Base-by-base conservation (phyloP, 306 rosid genomes). In the Psophocarpus tetragonolobus region DNA sequence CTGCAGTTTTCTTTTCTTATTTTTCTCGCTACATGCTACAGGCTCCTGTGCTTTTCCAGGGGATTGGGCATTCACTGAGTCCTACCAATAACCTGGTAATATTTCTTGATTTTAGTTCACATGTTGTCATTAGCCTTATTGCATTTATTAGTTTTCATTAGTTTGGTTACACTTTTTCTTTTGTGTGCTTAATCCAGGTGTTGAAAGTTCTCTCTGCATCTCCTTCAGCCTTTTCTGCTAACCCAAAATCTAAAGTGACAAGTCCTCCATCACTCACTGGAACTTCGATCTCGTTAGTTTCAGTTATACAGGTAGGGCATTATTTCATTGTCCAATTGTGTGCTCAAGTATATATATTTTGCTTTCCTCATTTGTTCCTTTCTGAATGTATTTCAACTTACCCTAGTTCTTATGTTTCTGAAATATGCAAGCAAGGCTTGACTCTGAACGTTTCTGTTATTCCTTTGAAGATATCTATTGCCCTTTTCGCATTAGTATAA, bases 41-140 rank as follows among this genome's bases (percentile, higher is more conserved):
- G 99, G 99, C 97, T 79, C 99, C 99, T 27, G 91, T 92, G 38
- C 97, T 95, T 82, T 95, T 95, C 80, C 93, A 91, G 70, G 99
- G 99, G 75, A 87, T 95, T 81, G 97, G 91, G 73, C 99, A 95
- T 79, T 87, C 97, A 11, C 66, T 95, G 67, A 92, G 88, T 80
- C 90, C 97, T 75, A 79, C 94, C 73, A 95, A 87, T 84, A 92
- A 84, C 82, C 82, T 95, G 99, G 99, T 95, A 88, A 86, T 84
- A n/a, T 58, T 47, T 81, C 42, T 63, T 63, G 54, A 80, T 80
- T 39, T 35, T 68, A 13, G 32, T 36, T 47, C 67, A 71, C 3
- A 24, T 58, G 42, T 63, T 14, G 75, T 71, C 82, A 45, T 39
- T 26, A 58, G 47, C 42, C 42, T 32, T 60, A 18, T 48, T 45